A percentile compares a stretch with the other conserved stretches of the same genome.
phyloP scores from a whole-genome alignment of 2,329 filamentous ascomycete species.

The Didymella glomerata region DNA sequence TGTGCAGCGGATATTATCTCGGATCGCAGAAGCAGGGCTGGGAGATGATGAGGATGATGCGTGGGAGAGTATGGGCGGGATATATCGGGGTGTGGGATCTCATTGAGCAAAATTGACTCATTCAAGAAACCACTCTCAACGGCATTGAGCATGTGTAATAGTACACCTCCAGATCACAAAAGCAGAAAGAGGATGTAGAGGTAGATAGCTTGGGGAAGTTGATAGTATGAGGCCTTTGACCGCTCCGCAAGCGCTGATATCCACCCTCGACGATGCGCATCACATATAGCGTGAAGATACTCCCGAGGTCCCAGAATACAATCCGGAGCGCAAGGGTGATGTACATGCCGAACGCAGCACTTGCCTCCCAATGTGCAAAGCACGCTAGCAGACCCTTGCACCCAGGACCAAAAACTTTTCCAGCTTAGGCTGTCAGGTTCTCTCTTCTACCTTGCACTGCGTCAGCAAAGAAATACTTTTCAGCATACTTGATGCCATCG shows the following conservation, averaged over 20 bases:
- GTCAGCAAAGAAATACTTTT: background rate
- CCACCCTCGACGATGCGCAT: too few relatives aligned
- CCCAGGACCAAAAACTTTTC: background rate
- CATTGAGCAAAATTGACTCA: background rate
- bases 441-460: too few relatives aligned
- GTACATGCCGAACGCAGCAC: background rate
- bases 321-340: background rate
- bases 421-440: background rate
- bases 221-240: too few relatives aligned
- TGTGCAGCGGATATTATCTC: slow-evolving; percentile 35
- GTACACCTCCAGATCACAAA: too few relatives aligned
- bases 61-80: slow-evolving; percentile 19
- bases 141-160: background rate
- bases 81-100: slow-evolving; percentile 15
- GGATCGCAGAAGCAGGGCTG: slow-evolving; percentile 36
- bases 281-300: too few relatives aligned
- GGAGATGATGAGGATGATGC: slow-evolving; percentile 33
- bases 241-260: too few relatives aligned
- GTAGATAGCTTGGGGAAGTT: too few relatives aligned
- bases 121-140: background rate
- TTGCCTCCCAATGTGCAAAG: background rate
- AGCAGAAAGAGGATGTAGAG: too few relatives aligned
- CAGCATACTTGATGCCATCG: background rate
- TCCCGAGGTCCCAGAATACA: too few relatives aligned
- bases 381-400: slow-evolving; percentile 1